Conservation (phyloP, 2,329 filamentous ascomycete genomes). For the Apiospora pterosperma region DNA sequence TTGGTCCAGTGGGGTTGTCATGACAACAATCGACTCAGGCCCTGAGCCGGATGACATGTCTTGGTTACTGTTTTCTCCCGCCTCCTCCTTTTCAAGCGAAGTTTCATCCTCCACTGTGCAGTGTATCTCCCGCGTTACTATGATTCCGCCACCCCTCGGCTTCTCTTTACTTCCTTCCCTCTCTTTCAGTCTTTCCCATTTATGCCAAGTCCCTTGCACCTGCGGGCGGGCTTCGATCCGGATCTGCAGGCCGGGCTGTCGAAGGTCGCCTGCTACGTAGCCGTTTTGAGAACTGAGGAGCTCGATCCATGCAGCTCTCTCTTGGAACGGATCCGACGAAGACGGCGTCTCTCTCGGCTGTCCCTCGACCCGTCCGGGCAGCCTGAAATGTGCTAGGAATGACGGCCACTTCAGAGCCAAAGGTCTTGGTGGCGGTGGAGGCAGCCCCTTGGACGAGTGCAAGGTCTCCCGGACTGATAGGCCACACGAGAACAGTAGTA, state of each 20-base stretch:
- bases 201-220: background rate
- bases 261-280: background rate
- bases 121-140: background rate
- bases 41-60: background rate
- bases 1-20: background rate
- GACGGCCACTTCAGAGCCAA: background rate
- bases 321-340: background rate
- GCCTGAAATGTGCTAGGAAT: background rate
- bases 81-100: background rate
- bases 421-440: background rate
- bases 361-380: background rate
- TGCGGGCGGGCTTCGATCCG: background rate
- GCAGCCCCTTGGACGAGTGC: background rate
- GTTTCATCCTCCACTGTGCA: background rate
- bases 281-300: background rate
- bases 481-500: conserved; percentile 30
- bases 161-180: background rate
- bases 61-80: background rate
- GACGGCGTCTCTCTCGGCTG: background rate
- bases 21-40: background rate
- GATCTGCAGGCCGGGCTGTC: background rate
- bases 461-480: conserved; percentile 20
- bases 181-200: background rate
- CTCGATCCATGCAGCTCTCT: background rate
- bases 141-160: background rate